Evolutionary conservation across 1,284 basidiomycete species (phyloP).

Genomic region (Stygiomarasmius scandens): DNA sequence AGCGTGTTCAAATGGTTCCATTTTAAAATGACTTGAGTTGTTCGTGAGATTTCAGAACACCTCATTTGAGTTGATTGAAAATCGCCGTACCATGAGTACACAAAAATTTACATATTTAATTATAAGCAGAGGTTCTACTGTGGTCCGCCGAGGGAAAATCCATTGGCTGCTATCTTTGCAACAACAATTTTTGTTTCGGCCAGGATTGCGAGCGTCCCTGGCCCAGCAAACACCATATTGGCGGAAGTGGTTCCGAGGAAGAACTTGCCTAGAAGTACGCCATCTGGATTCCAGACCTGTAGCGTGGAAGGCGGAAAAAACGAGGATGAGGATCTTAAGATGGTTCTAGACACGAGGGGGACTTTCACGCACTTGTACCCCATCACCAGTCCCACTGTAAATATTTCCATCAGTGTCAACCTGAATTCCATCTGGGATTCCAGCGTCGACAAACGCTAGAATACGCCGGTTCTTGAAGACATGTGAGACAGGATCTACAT

Average conservation of each 20-base stretch:
- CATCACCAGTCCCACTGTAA: slow-evolving; percentile 72
- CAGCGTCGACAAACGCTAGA: slow-evolving; percentile 72
- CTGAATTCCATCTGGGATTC: slow-evolving; percentile 74
- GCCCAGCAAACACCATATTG: slow-evolving; percentile 70
- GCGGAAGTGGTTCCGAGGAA: slow-evolving; percentile 61
- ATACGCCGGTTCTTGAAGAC: slow-evolving; percentile 65
- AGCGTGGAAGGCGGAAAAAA: slow-evolving; percentile 10
- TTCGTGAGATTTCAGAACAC: too few relatives aligned
- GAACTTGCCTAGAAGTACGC: slow-evolving; percentile 75
- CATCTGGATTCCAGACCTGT: slow-evolving; percentile 65
- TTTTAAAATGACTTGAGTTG: too few relatives aligned
- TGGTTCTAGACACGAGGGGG: not conserved
- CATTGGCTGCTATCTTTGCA: slow-evolving; percentile 53
- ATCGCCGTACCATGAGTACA: too few relatives aligned
- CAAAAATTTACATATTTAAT: too few relatives aligned
- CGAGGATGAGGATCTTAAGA: not conserved
- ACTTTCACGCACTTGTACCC: slow-evolving; percentile 40
- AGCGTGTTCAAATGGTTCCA: too few relatives aligned
- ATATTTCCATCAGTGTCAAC: slow-evolving; percentile 70
- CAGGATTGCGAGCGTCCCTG: slow-evolving; percentile 65
- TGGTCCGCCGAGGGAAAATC: slow-evolving; percentile 14
- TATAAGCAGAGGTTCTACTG: not conserved
- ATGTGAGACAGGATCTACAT: slow-evolving; percentile 62
- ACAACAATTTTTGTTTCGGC: slow-evolving; percentile 70
- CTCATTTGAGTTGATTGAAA: too few relatives aligned